phyloP scores from a whole-genome alignment of 306 rosid species.

The Medicago ruthenica region DNA sequence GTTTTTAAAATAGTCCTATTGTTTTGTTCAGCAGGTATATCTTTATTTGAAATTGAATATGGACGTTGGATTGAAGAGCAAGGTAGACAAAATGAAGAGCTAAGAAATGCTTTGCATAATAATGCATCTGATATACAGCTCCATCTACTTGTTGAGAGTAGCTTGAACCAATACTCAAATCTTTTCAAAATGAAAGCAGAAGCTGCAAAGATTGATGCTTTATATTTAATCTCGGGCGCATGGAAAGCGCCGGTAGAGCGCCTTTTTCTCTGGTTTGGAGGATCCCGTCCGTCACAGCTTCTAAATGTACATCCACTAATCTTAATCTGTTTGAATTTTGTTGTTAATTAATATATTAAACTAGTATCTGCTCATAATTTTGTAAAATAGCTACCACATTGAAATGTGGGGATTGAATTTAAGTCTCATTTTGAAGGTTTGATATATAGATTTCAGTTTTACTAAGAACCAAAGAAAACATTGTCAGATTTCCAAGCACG shows the following conservation, averaged over 20 bases:
- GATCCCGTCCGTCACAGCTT: conserved; percentile 91
- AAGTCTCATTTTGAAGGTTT: too few relatives aligned
- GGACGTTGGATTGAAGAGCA: conserved; percentile 54
- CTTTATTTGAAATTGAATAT: background rate
- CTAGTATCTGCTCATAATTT: too few relatives aligned
- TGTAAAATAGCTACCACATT: too few relatives aligned
- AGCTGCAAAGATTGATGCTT: conserved; percentile 54
- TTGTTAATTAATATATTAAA: too few relatives aligned
- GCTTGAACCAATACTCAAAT: conserved; percentile 69
- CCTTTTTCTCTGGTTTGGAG: conserved; percentile 90
- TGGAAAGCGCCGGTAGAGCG: conserved; percentile 86
- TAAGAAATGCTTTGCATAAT: conserved; percentile 74
- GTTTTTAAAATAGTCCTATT: conserved; percentile 10
- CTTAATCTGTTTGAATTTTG: too few relatives aligned
- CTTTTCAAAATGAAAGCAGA: conserved; percentile 31
- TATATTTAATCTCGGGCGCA: conserved; percentile 77
- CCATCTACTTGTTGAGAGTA: conserved; percentile 59
- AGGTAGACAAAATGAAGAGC: conserved; percentile 61
- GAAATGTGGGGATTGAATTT: too few relatives aligned
- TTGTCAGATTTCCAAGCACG: too few relatives aligned
- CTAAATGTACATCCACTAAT: conserved; percentile 56
- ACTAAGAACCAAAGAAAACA: too few relatives aligned
- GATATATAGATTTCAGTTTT: too few relatives aligned
- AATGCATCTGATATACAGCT: conserved; percentile 64
- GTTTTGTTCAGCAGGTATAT: conserved; percentile 60